Base-by-base conservation (phyloP, 257 asterid species). In the Gentiana straminea region DNA sequence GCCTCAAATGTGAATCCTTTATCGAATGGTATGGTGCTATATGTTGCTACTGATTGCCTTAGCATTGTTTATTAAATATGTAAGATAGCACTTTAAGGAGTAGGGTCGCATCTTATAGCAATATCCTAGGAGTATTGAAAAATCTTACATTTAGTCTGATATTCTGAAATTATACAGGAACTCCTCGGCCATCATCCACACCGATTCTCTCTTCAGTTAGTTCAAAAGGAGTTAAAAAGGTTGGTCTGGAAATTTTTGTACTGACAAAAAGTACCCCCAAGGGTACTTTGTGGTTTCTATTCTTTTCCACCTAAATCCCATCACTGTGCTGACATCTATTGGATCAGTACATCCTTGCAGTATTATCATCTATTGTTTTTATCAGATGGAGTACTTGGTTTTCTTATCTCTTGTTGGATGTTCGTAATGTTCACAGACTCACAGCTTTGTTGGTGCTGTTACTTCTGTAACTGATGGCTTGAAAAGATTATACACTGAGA, bases 401-500 rank as follows among this genome's bases (percentile, higher is more conserved):
- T 63, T 43, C 57, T 59, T 44, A 13, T 56, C 50, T 56, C 60
- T 54, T 37, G 4, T 35, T 43, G 51, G 35, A 51, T 38, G 34
- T 12, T n/a, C 32, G 33, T 9, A 24, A 58, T 35, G 55, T 57
- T 33, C 59, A 50, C 86, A 87, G 95, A 69, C 61, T 65, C 69
- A 70, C 43, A 70, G 79, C 59, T 68, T 84, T 52, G 78, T 74
- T 58, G 60, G 55, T 36, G 68, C 86, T 44, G 86, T 87, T 50
- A 90, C 98, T 68, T 90, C 98, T 7, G 89, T 90, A 48, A 69
- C 68, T 56, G 98, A 90, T 69, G 95, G 98, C 35, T 71, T 90
- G 79, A 84, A 90, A 79, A 63, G 83, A 53, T 61, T 90, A 59
- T 90, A 90, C 73, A 71, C 74, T 51, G 94, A 84, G 65, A 90